phyloP scores from a whole-genome alignment of 106 monocot genomes.

The Dendrobium officinale region DNA sequence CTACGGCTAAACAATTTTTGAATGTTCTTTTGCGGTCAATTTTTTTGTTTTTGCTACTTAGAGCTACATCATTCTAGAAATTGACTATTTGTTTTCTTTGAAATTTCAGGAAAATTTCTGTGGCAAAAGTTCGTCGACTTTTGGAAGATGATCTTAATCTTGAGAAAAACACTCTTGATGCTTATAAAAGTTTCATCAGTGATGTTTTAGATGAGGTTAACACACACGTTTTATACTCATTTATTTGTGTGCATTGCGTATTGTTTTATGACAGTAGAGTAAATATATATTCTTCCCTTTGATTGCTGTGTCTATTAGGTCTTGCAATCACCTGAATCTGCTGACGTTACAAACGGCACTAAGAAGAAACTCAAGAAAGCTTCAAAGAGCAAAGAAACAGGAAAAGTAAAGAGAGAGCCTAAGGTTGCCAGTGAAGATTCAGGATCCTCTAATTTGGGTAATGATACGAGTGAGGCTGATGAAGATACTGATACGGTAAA shows the following conservation, averaged over 20 bases:
- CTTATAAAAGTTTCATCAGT: slow-evolving; percentile 66
- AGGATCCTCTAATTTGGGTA: slow-evolving; percentile 39
- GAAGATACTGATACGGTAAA: slow-evolving; percentile 24
- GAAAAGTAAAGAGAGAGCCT: slow-evolving; percentile 22
- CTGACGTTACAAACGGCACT: slow-evolving; percentile 27
- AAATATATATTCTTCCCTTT: slow-evolving; percentile 4
- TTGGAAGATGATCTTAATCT: slow-evolving; percentile 86
- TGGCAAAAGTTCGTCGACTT: slow-evolving; percentile 61
- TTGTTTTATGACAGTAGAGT: neutral
- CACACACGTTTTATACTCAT: neutral
- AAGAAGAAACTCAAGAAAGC: slow-evolving; percentile 39
- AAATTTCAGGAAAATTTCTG: slow-evolving; percentile 59
- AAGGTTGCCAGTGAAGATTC: slow-evolving; percentile 25
- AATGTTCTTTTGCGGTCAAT: neutral
- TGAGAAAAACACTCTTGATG: slow-evolving; percentile 61
- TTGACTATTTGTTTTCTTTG: slow-evolving; percentile 7
- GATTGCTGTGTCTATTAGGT: slow-evolving; percentile 20
- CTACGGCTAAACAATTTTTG: neutral
- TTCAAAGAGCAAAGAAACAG: slow-evolving; percentile 11
- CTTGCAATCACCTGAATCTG: slow-evolving; percentile 31
- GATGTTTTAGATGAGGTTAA: slow-evolving; percentile 56
- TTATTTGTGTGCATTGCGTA: neutral
- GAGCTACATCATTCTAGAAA: neutral
- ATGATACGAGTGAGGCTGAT: slow-evolving; percentile 31
- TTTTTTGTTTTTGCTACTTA: neutral